Percentiles rank a stretch among this genome's conserved stretches.
Conservation (phyloP, 1,139 yeast genomes). For the Zhuliangozyma blackwelliae region DNA sequence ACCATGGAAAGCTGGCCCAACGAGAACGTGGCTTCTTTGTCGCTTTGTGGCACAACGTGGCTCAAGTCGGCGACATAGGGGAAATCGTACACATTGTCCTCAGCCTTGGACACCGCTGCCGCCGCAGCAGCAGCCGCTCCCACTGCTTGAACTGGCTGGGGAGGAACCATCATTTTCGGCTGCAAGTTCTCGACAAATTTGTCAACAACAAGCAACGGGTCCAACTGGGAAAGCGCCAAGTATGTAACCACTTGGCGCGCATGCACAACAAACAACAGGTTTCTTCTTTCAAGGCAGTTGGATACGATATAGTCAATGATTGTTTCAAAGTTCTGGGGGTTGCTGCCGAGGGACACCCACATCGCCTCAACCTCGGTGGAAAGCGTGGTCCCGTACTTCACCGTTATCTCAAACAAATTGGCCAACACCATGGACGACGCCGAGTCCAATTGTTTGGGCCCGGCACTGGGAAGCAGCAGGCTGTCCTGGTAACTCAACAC, state of each 20-base stretch:
- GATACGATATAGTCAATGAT: constrained; percentile 68
- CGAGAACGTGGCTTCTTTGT: constrained; percentile 77
- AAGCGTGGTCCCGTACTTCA: constrained; percentile 65
- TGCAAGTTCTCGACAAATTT: constrained; percentile 64
- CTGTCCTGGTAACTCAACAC: constrained; percentile 45
- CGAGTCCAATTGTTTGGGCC: constrained; percentile 29
- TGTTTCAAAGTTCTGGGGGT: constrained; percentile 62
- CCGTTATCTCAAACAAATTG: constrained; percentile 81
- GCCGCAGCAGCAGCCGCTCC: too few relatives aligned
- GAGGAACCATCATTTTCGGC: constrained; percentile 87
- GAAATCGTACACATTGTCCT: constrained; percentile 18
- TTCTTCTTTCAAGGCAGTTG: constrained; percentile 67
- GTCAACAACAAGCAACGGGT: constrained; percentile 56
- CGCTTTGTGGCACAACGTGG: constrained; percentile 51
- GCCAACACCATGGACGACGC: constrained; percentile 72
- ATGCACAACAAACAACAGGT: constrained; percentile 70
- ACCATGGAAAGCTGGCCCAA: constrained; percentile 84
- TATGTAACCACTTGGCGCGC: constrained; percentile 80
- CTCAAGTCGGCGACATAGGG: constrained; percentile 78
- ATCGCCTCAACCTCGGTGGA: constrained; percentile 88
- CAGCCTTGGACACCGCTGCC: neutral
- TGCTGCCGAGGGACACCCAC: constrained; percentile 88
- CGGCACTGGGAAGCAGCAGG: too few relatives aligned
- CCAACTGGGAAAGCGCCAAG: constrained; percentile 57
- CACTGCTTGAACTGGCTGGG: constrained; percentile 24